These are phyloP conservation scores for Sporothrix inflata DNA, from an alignment of 2,329 filamentous ascomycete genomes.

Conservation along the genomic window DNA sequence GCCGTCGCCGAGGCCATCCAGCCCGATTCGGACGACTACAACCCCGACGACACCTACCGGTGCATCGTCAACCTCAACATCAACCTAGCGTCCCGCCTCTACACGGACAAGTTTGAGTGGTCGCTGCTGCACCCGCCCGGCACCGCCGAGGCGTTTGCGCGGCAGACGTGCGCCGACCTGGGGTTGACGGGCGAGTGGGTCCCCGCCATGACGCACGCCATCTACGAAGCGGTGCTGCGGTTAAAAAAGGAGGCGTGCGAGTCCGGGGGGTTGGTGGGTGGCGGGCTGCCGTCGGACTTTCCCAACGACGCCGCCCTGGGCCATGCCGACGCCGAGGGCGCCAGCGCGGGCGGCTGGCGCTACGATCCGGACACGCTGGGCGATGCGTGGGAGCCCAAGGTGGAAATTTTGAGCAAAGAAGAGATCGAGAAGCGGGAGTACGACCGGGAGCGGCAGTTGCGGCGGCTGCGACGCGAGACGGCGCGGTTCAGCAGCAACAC, in stretches of 20 bases:
- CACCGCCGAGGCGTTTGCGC: conserved; percentile 89
- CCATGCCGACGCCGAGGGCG: conserved; percentile 32
- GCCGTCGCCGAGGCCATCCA: conserved; percentile 69
- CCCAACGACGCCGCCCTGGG: conserved; percentile 79
- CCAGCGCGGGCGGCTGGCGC: conserved; percentile 75
- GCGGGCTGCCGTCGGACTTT: conserved; percentile 66
- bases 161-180: conserved; percentile 88
- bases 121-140: conserved; percentile 89
- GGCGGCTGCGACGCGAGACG: conserved; percentile 84
- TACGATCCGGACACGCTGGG: conserved; percentile 91
- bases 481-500: conserved; percentile 87
- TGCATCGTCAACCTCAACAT: conserved; percentile 91
- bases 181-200: conserved; percentile 92
- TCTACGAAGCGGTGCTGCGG: conserved; percentile 90
- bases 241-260: conserved; percentile 97
- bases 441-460: conserved; percentile 87
- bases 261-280: conserved; percentile 78
- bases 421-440: conserved; percentile 97
- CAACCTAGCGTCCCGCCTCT: conserved; percentile 86
- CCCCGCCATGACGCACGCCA: conserved; percentile 90
- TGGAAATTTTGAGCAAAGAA: conserved; percentile 83
- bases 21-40: conserved; percentile 72
- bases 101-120: conserved; percentile 98
- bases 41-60: conserved; percentile 91
- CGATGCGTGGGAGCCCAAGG: conserved; percentile 81